Evolutionary conservation across 2,329 filamentous ascomycete species (phyloP).

Genomic region (Alternaria novae-zelandiae): DNA sequence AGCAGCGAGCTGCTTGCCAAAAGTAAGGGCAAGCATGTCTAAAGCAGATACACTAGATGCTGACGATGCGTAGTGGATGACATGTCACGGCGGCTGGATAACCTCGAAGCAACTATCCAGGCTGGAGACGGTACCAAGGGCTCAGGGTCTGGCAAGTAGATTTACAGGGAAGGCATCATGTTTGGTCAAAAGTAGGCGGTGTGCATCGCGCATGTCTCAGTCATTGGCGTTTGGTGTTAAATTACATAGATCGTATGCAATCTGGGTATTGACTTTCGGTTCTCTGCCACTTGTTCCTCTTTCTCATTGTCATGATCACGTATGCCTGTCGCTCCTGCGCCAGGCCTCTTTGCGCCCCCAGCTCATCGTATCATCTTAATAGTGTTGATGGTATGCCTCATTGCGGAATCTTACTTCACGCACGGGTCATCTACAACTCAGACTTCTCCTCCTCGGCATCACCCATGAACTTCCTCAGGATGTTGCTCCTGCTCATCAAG

Average conservation of each 20-base stretch:
- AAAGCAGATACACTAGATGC: neutral
- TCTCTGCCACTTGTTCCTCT: conserved; percentile 1
- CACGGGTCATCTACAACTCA: conserved; percentile 65
- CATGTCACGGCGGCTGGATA: conserved; percentile 86
- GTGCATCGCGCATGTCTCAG: neutral
- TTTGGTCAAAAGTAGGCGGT: neutral
- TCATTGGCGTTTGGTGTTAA: neutral
- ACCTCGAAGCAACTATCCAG: conserved; percentile 75
- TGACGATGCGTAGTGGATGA: conserved; percentile 75
- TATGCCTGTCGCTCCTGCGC: conserved; percentile 10
- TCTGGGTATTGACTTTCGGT: conserved; percentile 6
- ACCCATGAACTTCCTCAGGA: conserved; percentile 77
- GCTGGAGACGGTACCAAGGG: conserved; percentile 55
- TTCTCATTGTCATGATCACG: conserved; percentile 23
- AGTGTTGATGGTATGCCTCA: neutral
- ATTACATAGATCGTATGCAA: conserved; percentile 1
- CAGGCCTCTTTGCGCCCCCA: neutral
- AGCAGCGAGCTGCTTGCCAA: conserved; percentile 89
- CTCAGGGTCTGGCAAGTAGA: conserved; percentile 31
- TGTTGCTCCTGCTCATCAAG: conserved; percentile 83
- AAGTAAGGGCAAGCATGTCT: conserved; percentile 63
- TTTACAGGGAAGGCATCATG: neutral
- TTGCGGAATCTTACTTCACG: neutral
- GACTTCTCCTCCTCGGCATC: conserved; percentile 67
- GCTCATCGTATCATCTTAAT: neutral